These are phyloP conservation scores for Xylaria sp. DNA, from an alignment of 2,329 filamentous ascomycete genomes.

Conservation along the genomic window DNA sequence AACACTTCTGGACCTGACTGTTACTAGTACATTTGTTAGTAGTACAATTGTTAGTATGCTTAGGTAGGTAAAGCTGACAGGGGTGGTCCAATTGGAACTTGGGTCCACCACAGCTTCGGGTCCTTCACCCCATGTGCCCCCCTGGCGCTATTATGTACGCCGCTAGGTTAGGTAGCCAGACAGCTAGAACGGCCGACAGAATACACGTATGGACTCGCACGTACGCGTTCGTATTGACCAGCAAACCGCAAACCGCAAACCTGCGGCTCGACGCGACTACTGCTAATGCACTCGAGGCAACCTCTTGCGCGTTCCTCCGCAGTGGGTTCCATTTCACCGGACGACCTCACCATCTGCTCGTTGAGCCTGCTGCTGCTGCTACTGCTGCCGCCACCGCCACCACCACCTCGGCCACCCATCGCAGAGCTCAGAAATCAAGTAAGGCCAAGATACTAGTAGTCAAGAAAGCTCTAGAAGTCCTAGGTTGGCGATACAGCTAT, in stretches of 20 bases:
- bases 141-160: no score
- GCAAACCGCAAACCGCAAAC: no score
- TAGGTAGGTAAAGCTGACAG: conserved; percentile 5
- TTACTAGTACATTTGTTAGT: no score
- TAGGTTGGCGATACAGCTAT: neutral
- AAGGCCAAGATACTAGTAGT: neutral
- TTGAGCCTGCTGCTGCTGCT: no score
- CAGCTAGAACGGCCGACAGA: no score
- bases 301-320: no score
- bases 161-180: no score
- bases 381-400: no score
- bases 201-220: neutral
- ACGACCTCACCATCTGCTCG: no score
- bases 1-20: no score
- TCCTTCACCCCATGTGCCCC: conserved; percentile 5
- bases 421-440: neutral
- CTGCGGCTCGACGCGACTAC: neutral
- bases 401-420: no score
- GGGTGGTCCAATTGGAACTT: neutral
- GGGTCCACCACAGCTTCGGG: conserved; percentile 20
- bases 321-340: no score
- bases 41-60: conserved; percentile 20
- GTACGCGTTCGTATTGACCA: neutral
- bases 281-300: neutral
- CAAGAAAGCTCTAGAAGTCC: neutral